Evolutionary conservation across 164 flowering plant species (phyloP).

Genomic region (Magnolia sinica): DNA sequence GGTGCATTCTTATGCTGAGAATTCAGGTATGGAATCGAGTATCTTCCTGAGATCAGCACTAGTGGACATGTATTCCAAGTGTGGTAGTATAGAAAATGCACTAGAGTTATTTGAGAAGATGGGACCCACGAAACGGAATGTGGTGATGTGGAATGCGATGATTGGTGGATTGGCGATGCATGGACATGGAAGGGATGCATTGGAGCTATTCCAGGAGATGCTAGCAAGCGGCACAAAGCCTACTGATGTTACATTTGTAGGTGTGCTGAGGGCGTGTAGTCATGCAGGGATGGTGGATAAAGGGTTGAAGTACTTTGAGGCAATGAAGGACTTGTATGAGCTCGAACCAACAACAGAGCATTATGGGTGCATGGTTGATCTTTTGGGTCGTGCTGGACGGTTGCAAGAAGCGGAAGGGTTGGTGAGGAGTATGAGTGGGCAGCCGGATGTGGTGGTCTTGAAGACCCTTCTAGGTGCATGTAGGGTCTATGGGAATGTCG

Average conservation of each 20-base stretch:
- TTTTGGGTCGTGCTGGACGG: constrained; percentile 16
- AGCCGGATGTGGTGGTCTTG: neutral
- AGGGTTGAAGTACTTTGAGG: constrained; percentile 10
- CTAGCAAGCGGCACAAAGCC: neutral
- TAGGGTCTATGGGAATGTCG: constrained; percentile 7
- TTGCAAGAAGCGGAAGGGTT: constrained; percentile 11
- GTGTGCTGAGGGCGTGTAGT: constrained; percentile 9
- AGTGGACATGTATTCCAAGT: constrained; percentile 16
- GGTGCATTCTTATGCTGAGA: constrained; percentile 6
- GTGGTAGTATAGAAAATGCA: constrained; percentile 11
- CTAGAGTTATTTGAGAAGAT: constrained; percentile 6
- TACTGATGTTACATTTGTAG: constrained; percentile 7
- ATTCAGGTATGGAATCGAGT: constrained; percentile 6
- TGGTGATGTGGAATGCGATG: constrained; percentile 11
- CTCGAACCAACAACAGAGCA: constrained; percentile 9
- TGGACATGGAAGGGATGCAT: constrained; percentile 11
- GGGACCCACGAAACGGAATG: constrained; percentile 1
- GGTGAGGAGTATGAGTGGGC: neutral
- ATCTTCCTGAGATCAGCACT: constrained; percentile 11
- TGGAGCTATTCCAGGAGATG: constrained; percentile 8
- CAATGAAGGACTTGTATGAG: neutral
- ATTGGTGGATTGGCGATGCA: constrained; percentile 4
- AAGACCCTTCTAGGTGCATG: constrained; percentile 16
- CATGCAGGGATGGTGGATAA: constrained; percentile 12
- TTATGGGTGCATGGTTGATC: constrained; percentile 17